Base-by-base conservation (phyloP, 805 yeast genomes). In the Naumovozyma baii region DNA sequence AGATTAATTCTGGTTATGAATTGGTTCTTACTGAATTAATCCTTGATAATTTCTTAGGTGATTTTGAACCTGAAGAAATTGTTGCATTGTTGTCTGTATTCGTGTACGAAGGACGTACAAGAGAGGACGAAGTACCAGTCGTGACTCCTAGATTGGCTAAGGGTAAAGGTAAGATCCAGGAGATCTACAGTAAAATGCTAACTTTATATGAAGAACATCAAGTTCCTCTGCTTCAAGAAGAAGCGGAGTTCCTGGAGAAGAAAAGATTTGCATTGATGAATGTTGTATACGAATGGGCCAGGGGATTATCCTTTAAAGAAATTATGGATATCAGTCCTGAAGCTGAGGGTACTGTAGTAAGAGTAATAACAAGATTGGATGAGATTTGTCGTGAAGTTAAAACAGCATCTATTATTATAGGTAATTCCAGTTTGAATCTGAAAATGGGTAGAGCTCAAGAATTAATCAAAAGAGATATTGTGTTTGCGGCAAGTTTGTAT, bases 281-380 rank as follows among this genome's bases (percentile, higher is more conserved):
- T 57, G 95, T 86, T 10, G 95, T 90, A 3, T 92, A 90, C 59
- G 96, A 92, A 63, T 92, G 99, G 99, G 96, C 97, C 1, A 72
- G 94, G 48, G 99, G 98, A 2, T 72, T 80, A 70, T 73, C 94
- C 0, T 92, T 92, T 67, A 81, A 82, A 47, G 94, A 86, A 42
- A 90, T 92, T 47, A 92, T 88, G 81, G 80, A 76, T 43, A 72
- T 86, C 47, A 84, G 95, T 42, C 79, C 78, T 15, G 95, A 88
- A 52, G 88, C 86, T 29, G 98, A 92, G 63, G 99, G 99, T 32
- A 84, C 95, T 0, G 92, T 92, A 55, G 98, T 92, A 17, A 74
- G 98, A 55, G 97, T 92, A 3, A 90, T 92, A 34, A 86, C 95
- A 1, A 73, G 96, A 51, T 64, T 92, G 40, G 98, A 92, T 62